Percentiles rank a stretch among this genome's conserved stretches.
Evolutionary conservation across 495 filamentous ascomycete genomes (phyloP).

Genomic region (Penicillium chermesinum): DNA sequence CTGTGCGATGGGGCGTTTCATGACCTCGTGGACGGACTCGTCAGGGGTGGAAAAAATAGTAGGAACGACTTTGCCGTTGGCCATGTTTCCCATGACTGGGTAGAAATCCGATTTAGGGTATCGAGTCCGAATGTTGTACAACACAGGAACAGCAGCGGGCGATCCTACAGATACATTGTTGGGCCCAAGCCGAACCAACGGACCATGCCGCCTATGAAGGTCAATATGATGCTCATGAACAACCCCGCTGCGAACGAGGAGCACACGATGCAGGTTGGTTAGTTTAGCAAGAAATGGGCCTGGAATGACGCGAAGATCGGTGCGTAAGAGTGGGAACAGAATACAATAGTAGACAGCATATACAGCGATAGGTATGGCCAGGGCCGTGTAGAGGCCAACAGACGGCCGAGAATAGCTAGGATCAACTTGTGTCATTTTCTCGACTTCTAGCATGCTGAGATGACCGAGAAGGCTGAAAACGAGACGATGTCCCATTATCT

Average conservation of each 20-base stretch:
- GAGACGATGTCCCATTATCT: too few species aligned
- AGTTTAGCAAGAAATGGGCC: constrained; percentile 39
- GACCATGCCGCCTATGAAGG: constrained; percentile 47
- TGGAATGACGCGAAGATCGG: constrained; percentile 26
- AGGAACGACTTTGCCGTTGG: constrained; percentile 6
- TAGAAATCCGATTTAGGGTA: constrained; percentile 11
- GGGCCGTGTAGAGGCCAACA: too few species aligned
- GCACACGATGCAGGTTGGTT: constrained; percentile 28
- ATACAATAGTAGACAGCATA: constrained; percentile 2
- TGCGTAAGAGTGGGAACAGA: constrained; percentile 4
- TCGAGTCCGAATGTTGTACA: constrained; percentile 28
- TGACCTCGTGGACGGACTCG: constrained; percentile 4
- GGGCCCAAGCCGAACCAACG: constrained; percentile 51
- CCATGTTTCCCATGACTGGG: constrained; percentile 7
- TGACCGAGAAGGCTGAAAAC: too few species aligned
- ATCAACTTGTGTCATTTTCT: too few species aligned
- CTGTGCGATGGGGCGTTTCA: constrained; percentile 7
- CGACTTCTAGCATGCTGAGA: too few species aligned
- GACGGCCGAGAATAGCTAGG: too few species aligned
- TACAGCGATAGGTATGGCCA: too few species aligned
- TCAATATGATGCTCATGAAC: constrained; percentile 25
- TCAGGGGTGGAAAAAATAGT: constrained; percentile 5
- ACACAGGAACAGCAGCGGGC: constrained; percentile 28
- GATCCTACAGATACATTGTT: constrained; percentile 48
- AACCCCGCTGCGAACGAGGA: constrained; percentile 21